phyloP scores from a whole-genome alignment of 1,284 basidiomycete species.

The Phlebopus sp. region DNA sequence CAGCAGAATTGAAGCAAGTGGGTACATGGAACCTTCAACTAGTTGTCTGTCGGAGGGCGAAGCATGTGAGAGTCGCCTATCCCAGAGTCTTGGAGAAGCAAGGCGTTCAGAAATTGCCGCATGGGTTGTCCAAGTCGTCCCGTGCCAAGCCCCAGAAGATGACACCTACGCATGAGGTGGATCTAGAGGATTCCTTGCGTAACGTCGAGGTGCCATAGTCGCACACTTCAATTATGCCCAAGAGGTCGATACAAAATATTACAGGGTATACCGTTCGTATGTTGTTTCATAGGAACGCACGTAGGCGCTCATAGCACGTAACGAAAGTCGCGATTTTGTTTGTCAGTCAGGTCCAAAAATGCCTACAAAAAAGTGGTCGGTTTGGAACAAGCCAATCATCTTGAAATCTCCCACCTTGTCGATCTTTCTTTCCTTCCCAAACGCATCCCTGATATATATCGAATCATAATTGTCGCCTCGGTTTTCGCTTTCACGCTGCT shows the following conservation, averaged over 20 bases:
- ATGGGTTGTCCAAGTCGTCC: slow-evolving; percentile 20
- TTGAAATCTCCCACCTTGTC: slow-evolving; percentile 49
- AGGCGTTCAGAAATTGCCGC: slow-evolving; percentile 16
- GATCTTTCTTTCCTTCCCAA: slow-evolving; percentile 51
- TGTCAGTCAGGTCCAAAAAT: slow-evolving; percentile 69
- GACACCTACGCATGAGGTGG: slow-evolving; percentile 24
- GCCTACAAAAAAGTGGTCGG: slow-evolving; percentile 34
- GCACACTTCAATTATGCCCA: too few relatives aligned
- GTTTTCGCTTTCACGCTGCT: slow-evolving; percentile 52
- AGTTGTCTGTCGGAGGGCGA: slow-evolving; percentile 3
- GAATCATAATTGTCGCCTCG: slow-evolving; percentile 62
- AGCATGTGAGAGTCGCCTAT: neutral
- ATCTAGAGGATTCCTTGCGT: too few relatives aligned
- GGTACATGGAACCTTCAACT: slow-evolving; percentile 10
- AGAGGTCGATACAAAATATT: too few relatives aligned
- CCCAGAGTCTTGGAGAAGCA: slow-evolving; percentile 8
- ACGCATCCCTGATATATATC: slow-evolving; percentile 55
- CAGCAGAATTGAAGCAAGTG: neutral
- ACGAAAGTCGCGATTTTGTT: slow-evolving; percentile 58
- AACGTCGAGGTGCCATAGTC: too few relatives aligned
- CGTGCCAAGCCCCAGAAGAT: slow-evolving; percentile 22
- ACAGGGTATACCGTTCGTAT: slow-evolving; percentile 3
- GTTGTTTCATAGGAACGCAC: neutral
- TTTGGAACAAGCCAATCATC: slow-evolving; percentile 5
- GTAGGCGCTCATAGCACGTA: slow-evolving; percentile 41